Evolutionary conservation across 1,284 basidiomycete species (phyloP), one percentile per base, ranked within the genome.

Genomic region (Trichosporon sp.): DNA sequence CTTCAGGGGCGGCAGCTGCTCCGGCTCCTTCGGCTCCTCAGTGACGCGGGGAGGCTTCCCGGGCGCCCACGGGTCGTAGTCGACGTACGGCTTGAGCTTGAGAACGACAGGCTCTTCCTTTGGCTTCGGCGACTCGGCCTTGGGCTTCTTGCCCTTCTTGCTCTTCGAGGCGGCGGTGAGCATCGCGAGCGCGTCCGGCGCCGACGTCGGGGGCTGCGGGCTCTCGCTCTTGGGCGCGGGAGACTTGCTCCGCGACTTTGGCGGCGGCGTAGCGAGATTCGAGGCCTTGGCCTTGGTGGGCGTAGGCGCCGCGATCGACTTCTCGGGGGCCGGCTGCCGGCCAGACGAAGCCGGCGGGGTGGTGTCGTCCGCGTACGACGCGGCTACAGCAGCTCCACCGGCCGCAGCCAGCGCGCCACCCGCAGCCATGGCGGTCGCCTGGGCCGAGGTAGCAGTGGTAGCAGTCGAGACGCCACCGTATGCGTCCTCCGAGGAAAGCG

Each of bases 41-140:
- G 70, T 67, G 35, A 72, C 73, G 23, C 68, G 62, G 3, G 75
- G 58, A 0, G 75, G 72, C 42, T 65, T 68, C 51, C 64, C 63
- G 2, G 69, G 69, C 18, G 56, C 56, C 56, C 56, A 58, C 18
- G 56, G 56, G 56, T 58, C 56, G 27, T 58, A 58, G 65, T 70
- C 66, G 31, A 58, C 62, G 63, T 69, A 32, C 2, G 64, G 64
- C 62, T 67, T 53, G 23, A 18, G 62, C 34, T 64, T 66, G 23
- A 53, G 53, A 5, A 63, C 64, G 23, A 51, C 27, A 42, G 27
- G 65, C 44, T 65, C 64, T 8, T 38, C 34, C 53, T 68, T 68
- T 53, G 64, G 63, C 23, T 58, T 47, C 7, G 42, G 32, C 2
- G 53, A 23, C 23, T 65, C 68, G 23, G 25, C 65, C 62, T 29